Evolutionary conservation across 352 stramenopile genomes (phyloP).

Genomic region (Phytophthora colocasiae): DNA sequence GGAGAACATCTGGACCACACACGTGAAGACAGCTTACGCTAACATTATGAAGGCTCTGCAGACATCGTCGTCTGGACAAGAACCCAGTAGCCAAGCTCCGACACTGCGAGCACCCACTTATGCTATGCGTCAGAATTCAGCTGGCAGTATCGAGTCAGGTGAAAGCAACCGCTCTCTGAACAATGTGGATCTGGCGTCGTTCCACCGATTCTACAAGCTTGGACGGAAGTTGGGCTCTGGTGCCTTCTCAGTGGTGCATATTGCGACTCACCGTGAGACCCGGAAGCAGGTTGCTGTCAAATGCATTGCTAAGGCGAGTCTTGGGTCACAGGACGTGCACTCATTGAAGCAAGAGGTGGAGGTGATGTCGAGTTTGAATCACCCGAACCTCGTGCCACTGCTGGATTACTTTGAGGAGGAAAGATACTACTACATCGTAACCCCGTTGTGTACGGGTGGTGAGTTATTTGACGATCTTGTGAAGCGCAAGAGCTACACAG

Average conservation of each 20-base stretch:
- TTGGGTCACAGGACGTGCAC: constrained; percentile 57
- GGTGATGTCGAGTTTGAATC: constrained; percentile 74
- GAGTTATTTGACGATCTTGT: constrained; percentile 97
- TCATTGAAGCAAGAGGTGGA: constrained; percentile 76
- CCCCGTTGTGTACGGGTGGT: constrained; percentile 79
- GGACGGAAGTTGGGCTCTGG: constrained; percentile 87
- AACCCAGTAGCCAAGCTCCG: constrained; percentile 34
- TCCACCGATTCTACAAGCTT: constrained; percentile 83
- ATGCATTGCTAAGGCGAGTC: constrained; percentile 69
- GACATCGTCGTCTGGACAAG: constrained; percentile 36
- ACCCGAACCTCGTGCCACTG: constrained; percentile 79
- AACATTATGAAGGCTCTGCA: constrained; percentile 84
- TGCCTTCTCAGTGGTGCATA: constrained; percentile 90
- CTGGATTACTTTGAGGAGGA: constrained; percentile 80
- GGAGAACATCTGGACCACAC: constrained; percentile 67
- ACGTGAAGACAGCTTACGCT: constrained; percentile 80
- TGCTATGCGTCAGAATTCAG: constrained; percentile 51
- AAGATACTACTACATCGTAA: constrained; percentile 86
- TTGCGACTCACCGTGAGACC: constrained; percentile 75
- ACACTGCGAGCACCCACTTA: constrained; percentile 40
- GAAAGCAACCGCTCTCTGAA: constrained; percentile 41
- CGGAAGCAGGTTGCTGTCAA: constrained; percentile 85
- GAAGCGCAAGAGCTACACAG: constrained; percentile 94
- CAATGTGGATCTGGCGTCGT: constrained; percentile 47
- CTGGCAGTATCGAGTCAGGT: constrained; percentile 46